phyloP scores from a whole-genome alignment of 305 asterid genomes.

The Rubia balearica region DNA sequence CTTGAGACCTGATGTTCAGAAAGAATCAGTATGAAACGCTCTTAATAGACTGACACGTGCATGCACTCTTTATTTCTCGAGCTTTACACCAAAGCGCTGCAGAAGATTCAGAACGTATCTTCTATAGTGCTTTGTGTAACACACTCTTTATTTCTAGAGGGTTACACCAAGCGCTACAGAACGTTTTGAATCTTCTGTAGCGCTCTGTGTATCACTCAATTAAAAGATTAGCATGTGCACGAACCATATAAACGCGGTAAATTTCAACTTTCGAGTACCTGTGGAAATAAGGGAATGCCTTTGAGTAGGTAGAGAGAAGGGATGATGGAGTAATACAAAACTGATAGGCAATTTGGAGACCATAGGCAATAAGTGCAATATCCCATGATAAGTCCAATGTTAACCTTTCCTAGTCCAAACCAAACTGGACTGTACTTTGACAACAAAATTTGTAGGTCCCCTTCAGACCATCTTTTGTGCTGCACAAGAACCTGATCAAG shows the following conservation, averaged over 20 bases:
- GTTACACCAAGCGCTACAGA: too few species aligned
- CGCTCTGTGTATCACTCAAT: too few species aligned
- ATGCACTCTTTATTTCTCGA: too few species aligned
- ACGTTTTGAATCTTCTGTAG: too few species aligned
- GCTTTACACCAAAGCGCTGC: background rate
- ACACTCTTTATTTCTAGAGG: too few species aligned
- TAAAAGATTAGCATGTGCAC: too few species aligned
- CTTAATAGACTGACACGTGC: too few species aligned
- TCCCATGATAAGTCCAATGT: conserved; percentile 47
- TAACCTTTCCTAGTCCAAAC: conserved; percentile 53
- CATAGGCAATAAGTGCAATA: conserved; percentile 48
- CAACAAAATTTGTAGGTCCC: conserved; percentile 55
- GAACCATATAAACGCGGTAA: too few species aligned
- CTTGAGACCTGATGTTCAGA: conserved; percentile 39
- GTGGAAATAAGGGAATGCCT: conserved; percentile 59
- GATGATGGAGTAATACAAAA: conserved; percentile 47
- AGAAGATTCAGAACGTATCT: background rate
- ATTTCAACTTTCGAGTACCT: conserved; percentile 25
- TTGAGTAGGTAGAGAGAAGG: conserved; percentile 62
- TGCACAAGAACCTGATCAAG: conserved; percentile 64
- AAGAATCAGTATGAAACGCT: too few species aligned
- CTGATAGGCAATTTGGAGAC: conserved; percentile 64
- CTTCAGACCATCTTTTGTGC: conserved; percentile 92
- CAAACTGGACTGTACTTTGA: conserved; percentile 48
- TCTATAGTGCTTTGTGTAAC: too few species aligned